Evolutionary conservation across 768 basidiomycete species (phyloP).

Genomic region (Gyrodon lividus): DNA sequence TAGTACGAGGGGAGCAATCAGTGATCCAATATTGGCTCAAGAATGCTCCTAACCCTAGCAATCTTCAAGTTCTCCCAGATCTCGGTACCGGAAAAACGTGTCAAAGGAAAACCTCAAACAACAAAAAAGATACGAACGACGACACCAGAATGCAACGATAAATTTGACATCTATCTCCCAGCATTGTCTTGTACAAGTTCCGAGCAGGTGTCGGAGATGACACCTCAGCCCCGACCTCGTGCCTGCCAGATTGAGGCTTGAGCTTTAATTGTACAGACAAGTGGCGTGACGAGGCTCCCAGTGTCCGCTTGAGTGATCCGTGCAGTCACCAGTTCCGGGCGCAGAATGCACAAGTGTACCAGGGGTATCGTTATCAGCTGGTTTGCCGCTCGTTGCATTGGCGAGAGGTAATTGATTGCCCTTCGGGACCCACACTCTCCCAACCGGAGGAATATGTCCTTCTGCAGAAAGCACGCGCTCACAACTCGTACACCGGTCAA

Average conservation of each 20-base stretch:
- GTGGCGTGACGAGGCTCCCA: constrained; percentile 57
- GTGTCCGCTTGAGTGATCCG: constrained; percentile 27
- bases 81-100: no score
- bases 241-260: background rate
- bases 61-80: no score
- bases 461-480: constrained; percentile 66
- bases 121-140: background rate
- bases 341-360: background rate
- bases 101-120: no score
- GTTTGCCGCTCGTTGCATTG: background rate
- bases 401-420: background rate
- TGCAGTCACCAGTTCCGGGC: background rate
- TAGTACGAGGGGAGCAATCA: no score
- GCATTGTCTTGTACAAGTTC: background rate
- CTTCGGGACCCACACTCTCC: constrained; percentile 49
- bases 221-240: background rate
- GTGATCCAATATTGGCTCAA: no score
- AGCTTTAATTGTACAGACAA: constrained; percentile 32
- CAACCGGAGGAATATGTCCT: constrained; percentile 71
- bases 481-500: constrained; percentile 58
- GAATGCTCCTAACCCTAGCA: no score
- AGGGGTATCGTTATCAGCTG: background rate
- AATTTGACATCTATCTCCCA: background rate
- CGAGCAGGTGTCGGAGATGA: background rate
- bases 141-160: constrained; percentile 4